These are phyloP conservation scores for Sugiyamaella castrensis DNA, from an alignment of 1,139 yeast genomes.

Conservation along the genomic window DNA sequence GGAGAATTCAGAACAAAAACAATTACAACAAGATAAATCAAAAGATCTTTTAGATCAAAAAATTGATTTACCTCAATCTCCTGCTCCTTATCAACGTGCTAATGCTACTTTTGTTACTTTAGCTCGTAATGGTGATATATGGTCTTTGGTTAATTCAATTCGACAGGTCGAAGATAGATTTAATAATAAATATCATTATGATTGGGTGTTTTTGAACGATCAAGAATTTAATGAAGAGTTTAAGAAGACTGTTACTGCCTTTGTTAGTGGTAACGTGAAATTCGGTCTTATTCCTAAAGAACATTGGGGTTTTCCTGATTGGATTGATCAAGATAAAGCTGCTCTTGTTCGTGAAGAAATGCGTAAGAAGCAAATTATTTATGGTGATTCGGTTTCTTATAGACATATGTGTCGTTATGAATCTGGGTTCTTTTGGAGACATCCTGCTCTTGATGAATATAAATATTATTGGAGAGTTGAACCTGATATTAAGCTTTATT, in stretches of 20 bases:
- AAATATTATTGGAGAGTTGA: slow-evolving; percentile 97
- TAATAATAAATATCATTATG: slow-evolving; percentile 61
- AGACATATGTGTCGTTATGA: slow-evolving; percentile 93
- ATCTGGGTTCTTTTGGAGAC: slow-evolving; percentile 88
- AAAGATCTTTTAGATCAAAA: neutral
- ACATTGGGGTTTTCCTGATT: slow-evolving; percentile 76
- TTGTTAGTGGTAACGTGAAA: slow-evolving; percentile 59
- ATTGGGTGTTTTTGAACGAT: slow-evolving; percentile 79
- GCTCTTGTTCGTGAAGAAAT: slow-evolving; percentile 49
- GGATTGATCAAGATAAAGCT: slow-evolving; percentile 63
- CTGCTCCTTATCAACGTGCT: slow-evolving; percentile 22
- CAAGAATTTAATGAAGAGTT: slow-evolving; percentile 54
- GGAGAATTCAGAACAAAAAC: neutral
- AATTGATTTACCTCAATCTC: neutral
- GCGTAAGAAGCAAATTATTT: slow-evolving; percentile 51
- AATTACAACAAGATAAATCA: slow-evolving; percentile 1
- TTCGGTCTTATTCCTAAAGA: slow-evolving; percentile 66
- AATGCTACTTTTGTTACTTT: slow-evolving; percentile 73
- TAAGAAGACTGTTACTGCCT: slow-evolving; percentile 43
- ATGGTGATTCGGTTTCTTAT: slow-evolving; percentile 66
- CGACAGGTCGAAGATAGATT: slow-evolving; percentile 68
- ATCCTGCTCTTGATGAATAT: slow-evolving; percentile 64
- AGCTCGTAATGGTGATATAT: slow-evolving; percentile 67
- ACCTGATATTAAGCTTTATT: slow-evolving; percentile 76
- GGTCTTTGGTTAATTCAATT: slow-evolving; percentile 56